Evolutionary conservation across 2,329 filamentous ascomycete species (phyloP).

Genomic region (Fusarium stilboides): DNA sequence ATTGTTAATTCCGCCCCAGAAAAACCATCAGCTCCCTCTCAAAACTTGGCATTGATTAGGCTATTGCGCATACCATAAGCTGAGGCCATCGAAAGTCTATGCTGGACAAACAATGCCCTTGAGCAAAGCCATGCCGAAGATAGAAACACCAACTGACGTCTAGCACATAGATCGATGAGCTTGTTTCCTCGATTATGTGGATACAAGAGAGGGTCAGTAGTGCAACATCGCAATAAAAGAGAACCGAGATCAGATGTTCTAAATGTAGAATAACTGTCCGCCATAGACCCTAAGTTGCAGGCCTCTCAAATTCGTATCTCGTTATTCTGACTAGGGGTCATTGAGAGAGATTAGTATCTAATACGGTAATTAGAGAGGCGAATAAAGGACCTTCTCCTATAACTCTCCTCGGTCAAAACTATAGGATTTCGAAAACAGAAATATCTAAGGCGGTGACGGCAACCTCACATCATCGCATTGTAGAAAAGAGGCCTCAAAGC

Average conservation of each 20-base stretch:
- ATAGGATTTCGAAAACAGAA: background rate
- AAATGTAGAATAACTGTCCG: conserved; percentile 28
- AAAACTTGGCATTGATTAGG: conserved; percentile 39
- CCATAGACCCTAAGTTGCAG: conserved; percentile 7
- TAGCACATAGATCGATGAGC: conserved; percentile 26
- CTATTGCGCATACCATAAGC: conserved; percentile 17
- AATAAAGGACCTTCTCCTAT: background rate
- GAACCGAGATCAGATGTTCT: conserved; percentile 41
- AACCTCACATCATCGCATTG: conserved; percentile 15
- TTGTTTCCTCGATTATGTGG: conserved; percentile 27
- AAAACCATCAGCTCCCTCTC: conserved; percentile 23
- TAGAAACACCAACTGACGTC: conserved; percentile 25
- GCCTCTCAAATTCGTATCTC: conserved; percentile 25
- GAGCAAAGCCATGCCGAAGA: conserved; percentile 7
- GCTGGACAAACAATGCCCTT: conserved; percentile 25
- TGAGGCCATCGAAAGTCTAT: conserved; percentile 21
- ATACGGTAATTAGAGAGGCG: conserved; percentile 3
- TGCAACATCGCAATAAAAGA: conserved; percentile 31
- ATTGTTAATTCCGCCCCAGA: conserved; percentile 5
- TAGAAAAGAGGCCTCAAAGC: conserved; percentile 32
- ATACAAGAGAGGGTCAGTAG: conserved; percentile 26
- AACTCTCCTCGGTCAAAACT: conserved; percentile 17
- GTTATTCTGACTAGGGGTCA: conserved; percentile 24
- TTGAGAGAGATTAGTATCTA: conserved; percentile 18
- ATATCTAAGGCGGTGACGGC: conserved; percentile 30